These are phyloP conservation scores for Podila clonocystis DNA, from an alignment of 192 early-diverging fungal species.

Conservation along the genomic window DNA sequence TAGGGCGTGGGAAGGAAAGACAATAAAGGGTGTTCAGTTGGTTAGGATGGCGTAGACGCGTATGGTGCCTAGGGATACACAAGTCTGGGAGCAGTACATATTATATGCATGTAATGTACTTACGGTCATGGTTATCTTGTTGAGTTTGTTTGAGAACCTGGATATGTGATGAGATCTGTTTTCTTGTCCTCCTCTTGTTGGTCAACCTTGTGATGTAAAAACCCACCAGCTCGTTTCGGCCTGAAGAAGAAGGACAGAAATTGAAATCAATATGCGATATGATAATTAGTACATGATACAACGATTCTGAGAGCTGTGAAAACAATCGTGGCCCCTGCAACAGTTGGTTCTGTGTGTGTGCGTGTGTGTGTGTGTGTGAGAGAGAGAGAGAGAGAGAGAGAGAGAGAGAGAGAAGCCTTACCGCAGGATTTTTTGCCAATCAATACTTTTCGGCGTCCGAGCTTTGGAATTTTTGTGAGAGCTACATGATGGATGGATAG, in stretches of 20 bases:
- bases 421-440: not conserved
- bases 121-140: not conserved
- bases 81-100: not conserved
- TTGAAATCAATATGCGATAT: not conserved
- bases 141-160: not conserved
- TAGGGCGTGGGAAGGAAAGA: not conserved
- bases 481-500: not conserved
- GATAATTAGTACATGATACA: too few relatives aligned
- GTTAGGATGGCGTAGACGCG: not conserved
- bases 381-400: not conserved
- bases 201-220: slow-evolving; percentile 2
- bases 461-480: slow-evolving; percentile 2
- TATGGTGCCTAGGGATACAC: not conserved
- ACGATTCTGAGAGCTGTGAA: too few relatives aligned
- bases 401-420: not conserved
- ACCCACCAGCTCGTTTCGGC: not conserved
- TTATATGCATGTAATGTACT: not conserved
- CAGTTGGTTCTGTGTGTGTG: not conserved
- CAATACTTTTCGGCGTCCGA: not conserved
- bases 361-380: not conserved
- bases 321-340: not conserved
- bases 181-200: slow-evolving; percentile 4
- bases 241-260: not conserved
- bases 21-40: not conserved
- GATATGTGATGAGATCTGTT: not conserved